These are phyloP conservation scores for Medicago lupulina DNA, from an alignment of 306 rosid genomes.

Conservation along the genomic window DNA sequence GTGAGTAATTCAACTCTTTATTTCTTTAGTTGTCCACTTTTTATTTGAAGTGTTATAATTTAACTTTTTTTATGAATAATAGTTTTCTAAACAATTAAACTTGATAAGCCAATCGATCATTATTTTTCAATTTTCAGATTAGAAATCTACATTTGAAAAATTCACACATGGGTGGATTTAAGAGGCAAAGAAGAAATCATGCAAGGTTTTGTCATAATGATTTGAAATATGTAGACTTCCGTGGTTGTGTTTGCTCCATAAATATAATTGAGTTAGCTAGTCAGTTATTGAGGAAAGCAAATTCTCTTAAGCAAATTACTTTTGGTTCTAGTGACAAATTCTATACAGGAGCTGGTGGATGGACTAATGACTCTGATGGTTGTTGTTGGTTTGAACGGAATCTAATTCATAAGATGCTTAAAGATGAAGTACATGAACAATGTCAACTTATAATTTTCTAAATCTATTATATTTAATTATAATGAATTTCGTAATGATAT, in stretches of 20 bases:
- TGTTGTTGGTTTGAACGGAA: neutral
- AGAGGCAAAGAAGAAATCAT: neutral
- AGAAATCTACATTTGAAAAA: neutral
- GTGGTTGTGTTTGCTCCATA: neutral
- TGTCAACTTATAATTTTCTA: neutral
- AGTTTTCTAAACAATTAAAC: too few relatives aligned
- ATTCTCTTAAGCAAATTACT: neutral
- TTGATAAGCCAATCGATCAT: neutral
- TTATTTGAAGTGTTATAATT: too few relatives aligned
- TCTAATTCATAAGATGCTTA: neutral
- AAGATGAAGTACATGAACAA: neutral
- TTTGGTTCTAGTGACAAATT: neutral
- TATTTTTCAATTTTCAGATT: neutral
- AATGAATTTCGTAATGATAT: neutral
- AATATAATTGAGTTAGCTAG: neutral
- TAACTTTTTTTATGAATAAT: too few relatives aligned
- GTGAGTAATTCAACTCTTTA: neutral
- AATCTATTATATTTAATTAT: neutral
- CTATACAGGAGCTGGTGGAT: neutral
- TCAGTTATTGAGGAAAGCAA: neutral
- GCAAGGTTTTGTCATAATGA: neutral
- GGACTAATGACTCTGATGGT: neutral
- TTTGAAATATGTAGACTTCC: neutral
- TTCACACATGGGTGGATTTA: neutral
- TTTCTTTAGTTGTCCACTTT: neutral